Percentiles rank a stretch among this genome's conserved stretches.
Evolutionary conservation across 176 grass and related monocot species (phyloP).

Genomic region (Hordeum marinum): DNA sequence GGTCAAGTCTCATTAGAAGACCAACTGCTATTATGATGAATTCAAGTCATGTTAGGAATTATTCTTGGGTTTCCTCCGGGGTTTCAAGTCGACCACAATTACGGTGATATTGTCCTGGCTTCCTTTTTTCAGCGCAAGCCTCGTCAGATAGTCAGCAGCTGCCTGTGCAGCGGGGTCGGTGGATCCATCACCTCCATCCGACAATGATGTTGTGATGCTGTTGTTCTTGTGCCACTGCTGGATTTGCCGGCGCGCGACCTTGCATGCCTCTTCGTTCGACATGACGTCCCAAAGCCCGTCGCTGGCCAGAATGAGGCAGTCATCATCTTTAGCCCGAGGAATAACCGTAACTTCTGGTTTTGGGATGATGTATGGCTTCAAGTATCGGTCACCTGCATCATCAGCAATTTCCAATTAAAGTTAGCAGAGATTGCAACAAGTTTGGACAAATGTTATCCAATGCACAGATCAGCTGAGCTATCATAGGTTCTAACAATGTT

Average conservation of each 20-base stretch:
- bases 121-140: conserved; percentile 74
- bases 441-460: conserved; percentile 34
- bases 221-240: conserved; percentile 91
- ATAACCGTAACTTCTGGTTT: conserved; percentile 70
- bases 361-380: conserved; percentile 68
- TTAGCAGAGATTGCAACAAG: conserved; percentile 5
- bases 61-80: conserved; percentile 65
- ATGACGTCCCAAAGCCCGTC: conserved; percentile 86
- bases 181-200: conserved; percentile 32
- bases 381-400: conserved; percentile 74
- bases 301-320: conserved; percentile 78
- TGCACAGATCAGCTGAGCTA: conserved; percentile 27
- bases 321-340: conserved; percentile 74
- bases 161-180: conserved; percentile 70
- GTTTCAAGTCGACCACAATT: conserved; percentile 78
- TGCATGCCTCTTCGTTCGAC: conserved; percentile 81
- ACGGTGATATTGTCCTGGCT: conserved; percentile 82
- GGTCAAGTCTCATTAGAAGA: conserved; percentile 31
- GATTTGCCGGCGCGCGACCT: conserved; percentile 62
- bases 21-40: conserved; percentile 17
- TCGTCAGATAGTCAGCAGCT: conserved; percentile 57
- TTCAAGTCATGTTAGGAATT: conserved; percentile 37
- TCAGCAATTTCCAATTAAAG: background rate
- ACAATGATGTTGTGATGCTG: conserved; percentile 11
- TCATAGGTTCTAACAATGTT: conserved; percentile 19